These are phyloP conservation scores for Baorangia bicolor DNA, from an alignment of 768 basidiomycete species.

Conservation along the genomic window DNA sequence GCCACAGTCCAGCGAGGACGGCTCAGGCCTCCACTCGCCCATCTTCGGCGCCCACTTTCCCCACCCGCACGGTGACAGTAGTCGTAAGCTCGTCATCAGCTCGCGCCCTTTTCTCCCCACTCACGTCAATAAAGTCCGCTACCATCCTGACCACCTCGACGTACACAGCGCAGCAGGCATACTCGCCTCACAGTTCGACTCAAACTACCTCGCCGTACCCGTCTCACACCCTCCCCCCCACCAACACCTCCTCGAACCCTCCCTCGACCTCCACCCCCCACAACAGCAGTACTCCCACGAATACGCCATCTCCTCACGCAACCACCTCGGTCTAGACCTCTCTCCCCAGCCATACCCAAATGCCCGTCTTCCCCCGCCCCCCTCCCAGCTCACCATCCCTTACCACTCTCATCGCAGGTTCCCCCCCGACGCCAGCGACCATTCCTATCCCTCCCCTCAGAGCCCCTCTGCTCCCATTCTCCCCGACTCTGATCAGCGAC, in stretches of 20 bases:
- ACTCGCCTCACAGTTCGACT: slow-evolving; percentile 53
- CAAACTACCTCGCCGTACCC: slow-evolving; percentile 39
- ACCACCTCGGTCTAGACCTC: slow-evolving; percentile 46
- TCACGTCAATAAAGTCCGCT: slow-evolving; percentile 71
- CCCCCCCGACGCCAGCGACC: slow-evolving; percentile 39
- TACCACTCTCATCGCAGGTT: slow-evolving; percentile 33
- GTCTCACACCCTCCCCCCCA: slow-evolving; percentile 9
- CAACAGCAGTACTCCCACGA: slow-evolving; percentile 38
- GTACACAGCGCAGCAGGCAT: slow-evolving; percentile 48
- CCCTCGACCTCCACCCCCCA: slow-evolving; percentile 44
- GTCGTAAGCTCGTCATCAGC: slow-evolving; percentile 40
- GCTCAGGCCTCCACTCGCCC: slow-evolving; percentile 74
- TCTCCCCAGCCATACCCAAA: slow-evolving; percentile 40
- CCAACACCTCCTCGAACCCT: slow-evolving; percentile 47
- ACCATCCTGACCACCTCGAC: slow-evolving; percentile 44
- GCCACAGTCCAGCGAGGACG: slow-evolving; percentile 71
- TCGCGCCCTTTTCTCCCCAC: slow-evolving; percentile 46
- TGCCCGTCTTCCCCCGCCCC: slow-evolving; percentile 42
- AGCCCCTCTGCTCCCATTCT: slow-evolving; percentile 20
- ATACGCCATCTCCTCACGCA: slow-evolving; percentile 43
- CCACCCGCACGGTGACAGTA: slow-evolving; percentile 47
- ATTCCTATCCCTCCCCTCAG: slow-evolving; percentile 35
- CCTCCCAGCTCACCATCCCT: slow-evolving; percentile 19
- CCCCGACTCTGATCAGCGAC: slow-evolving; percentile 27
- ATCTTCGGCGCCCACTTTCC: slow-evolving; percentile 52